phyloP scores from a whole-genome alignment of 352 stramenopile species.

The Blastocystis sp. region DNA sequence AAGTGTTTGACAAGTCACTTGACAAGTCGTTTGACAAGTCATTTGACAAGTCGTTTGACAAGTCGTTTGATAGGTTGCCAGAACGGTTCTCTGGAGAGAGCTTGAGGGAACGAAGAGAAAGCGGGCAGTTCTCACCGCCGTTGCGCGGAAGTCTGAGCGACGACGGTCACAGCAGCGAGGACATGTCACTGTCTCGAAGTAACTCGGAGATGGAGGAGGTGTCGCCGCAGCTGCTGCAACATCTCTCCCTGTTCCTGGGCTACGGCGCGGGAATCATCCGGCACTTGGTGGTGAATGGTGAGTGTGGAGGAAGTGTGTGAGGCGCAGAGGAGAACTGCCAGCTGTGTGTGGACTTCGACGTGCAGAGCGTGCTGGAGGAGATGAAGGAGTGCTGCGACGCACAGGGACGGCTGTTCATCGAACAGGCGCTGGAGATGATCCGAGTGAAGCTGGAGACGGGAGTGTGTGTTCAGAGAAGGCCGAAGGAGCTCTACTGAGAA shows the following conservation, averaged over 20 bases:
- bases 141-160: not conserved
- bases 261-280: conserved; percentile 46
- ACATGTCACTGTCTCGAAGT: not conserved
- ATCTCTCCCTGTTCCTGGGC: conserved; percentile 12
- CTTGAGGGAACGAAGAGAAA: not conserved
- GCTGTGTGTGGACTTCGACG: conserved; percentile 8
- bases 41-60: too few species aligned
- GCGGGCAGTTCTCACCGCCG: not conserved
- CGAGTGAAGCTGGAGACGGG: not conserved
- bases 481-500: not conserved
- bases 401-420: conserved; percentile 43
- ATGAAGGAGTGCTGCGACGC: conserved; percentile 22
- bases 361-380: not conserved
- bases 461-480: not conserved
- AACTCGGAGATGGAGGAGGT: not conserved
- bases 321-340: conserved; percentile 45
- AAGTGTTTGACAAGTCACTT: not conserved
- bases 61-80: not conserved
- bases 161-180: not conserved
- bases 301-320: not conserved
- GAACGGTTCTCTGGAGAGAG: too few species aligned
- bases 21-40: not conserved
- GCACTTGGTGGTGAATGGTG: conserved; percentile 25
- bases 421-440: not conserved
- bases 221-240: not conserved